phyloP scores from a whole-genome alignment of 2,329 filamentous ascomycete genomes.

The Periconia digitata region DNA sequence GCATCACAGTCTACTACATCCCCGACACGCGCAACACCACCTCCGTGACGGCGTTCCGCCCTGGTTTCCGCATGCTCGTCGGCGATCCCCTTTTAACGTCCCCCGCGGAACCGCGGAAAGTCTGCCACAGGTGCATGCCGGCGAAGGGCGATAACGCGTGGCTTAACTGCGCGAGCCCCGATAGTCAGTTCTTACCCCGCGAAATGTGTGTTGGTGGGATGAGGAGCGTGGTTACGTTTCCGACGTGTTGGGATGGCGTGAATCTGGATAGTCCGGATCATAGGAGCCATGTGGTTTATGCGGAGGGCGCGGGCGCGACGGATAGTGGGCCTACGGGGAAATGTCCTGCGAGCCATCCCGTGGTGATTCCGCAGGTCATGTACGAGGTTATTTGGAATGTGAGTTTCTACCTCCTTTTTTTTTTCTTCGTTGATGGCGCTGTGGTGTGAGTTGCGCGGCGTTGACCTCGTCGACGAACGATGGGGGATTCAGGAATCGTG shows the following conservation, averaged over 20 bases:
- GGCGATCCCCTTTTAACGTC: slow-evolving; percentile 29
- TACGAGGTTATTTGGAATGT: slow-evolving; percentile 35
- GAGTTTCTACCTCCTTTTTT: slow-evolving; percentile 8
- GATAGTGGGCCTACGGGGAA: slow-evolving; percentile 30
- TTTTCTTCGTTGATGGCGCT: no score
- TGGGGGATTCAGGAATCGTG: not conserved
- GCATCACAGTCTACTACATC: slow-evolving; percentile 34
- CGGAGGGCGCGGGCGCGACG: slow-evolving; percentile 15
- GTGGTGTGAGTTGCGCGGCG: not conserved
- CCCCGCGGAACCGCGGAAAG: slow-evolving; percentile 13
- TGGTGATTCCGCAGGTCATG: slow-evolving; percentile 33
- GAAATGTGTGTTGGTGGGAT: slow-evolving; percentile 57
- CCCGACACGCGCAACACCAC: slow-evolving; percentile 14
- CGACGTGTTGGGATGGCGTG: slow-evolving; percentile 70
- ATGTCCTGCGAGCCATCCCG: slow-evolving; percentile 27
- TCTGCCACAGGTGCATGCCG: slow-evolving; percentile 31
- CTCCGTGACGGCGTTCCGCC: slow-evolving; percentile 63
- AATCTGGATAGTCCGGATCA: slow-evolving; percentile 61
- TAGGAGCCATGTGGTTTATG: slow-evolving; percentile 64
- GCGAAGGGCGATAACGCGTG: slow-evolving; percentile 19
- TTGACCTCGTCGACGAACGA: not conserved
- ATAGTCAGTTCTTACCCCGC: slow-evolving; percentile 20
- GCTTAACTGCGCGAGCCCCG: slow-evolving; percentile 25
- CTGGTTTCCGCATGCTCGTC: slow-evolving; percentile 27
- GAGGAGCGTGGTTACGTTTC: slow-evolving; percentile 69